Evolutionary conservation across 306 rosid species (phyloP).

Genomic region (Sindora glabra): DNA sequence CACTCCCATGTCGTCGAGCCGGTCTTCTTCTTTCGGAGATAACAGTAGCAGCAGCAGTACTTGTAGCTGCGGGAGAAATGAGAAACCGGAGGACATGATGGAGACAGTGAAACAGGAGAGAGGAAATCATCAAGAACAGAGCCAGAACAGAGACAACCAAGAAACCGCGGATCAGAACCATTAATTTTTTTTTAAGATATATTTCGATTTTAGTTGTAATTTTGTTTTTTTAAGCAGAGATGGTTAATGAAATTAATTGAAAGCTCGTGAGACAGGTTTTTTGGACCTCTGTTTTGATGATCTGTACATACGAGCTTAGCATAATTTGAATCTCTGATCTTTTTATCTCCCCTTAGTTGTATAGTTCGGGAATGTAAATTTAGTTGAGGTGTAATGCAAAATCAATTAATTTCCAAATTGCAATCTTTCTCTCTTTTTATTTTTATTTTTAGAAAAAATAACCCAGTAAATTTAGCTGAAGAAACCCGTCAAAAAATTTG

Average conservation of each 20-base stretch:
- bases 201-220: neutral
- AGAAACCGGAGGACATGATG: slow-evolving; percentile 26
- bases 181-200: slow-evolving; percentile 5
- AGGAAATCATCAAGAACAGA: neutral
- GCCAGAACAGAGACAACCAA: slow-evolving; percentile 8
- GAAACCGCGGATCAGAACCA: slow-evolving; percentile 32
- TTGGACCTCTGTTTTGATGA: neutral
- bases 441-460: neutral
- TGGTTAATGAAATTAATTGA: neutral
- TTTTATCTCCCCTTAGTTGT: neutral
- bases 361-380: slow-evolving; percentile 65
- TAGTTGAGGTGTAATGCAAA: slow-evolving; percentile 45
- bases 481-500: neutral
- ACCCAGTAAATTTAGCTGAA: too few species aligned
- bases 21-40: slow-evolving; percentile 61
- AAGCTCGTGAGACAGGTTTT: slow-evolving; percentile 11
- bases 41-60: slow-evolving; percentile 20
- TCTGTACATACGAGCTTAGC: neutral
- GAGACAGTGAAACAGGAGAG: slow-evolving; percentile 18
- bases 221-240: neutral
- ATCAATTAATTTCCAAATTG: neutral
- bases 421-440: neutral
- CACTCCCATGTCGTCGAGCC: slow-evolving; percentile 58
- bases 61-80: slow-evolving; percentile 35
- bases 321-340: slow-evolving; percentile 1